phyloP scores from a whole-genome alignment of 1,284 basidiomycete genomes.

The Pseudozyma sp. region DNA sequence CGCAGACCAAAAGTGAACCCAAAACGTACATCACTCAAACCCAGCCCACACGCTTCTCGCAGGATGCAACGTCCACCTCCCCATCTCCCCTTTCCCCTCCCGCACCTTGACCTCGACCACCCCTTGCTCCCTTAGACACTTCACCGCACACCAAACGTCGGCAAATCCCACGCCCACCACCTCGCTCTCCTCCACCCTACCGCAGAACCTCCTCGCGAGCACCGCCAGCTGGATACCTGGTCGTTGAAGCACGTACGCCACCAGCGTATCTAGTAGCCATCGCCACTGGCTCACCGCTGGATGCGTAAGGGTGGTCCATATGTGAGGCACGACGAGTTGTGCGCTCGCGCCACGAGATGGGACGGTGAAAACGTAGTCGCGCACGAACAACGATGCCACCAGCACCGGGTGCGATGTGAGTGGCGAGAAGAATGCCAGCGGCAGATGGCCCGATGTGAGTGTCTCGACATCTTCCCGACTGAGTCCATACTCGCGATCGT shows the following conservation, averaged over 20 bases:
- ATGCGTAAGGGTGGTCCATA: slow-evolving; percentile 27
- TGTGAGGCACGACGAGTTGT: slow-evolving; percentile 13
- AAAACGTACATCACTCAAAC: neutral
- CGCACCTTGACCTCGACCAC: slow-evolving; percentile 5
- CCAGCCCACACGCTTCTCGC: slow-evolving; percentile 19
- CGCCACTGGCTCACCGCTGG: slow-evolving; percentile 9
- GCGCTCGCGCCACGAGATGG: neutral
- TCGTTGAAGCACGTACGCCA: slow-evolving; percentile 5
- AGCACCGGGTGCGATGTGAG: slow-evolving; percentile 1
- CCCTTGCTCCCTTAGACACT: neutral
- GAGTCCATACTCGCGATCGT: neutral
- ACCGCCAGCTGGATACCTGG: slow-evolving; percentile 17
- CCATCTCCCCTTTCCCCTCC: neutral
- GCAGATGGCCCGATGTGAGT: slow-evolving; percentile 5
- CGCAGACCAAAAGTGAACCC: neutral
- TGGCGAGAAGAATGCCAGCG: slow-evolving; percentile 29
- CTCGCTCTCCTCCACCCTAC: neutral
- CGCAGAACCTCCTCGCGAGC: slow-evolving; percentile 15
- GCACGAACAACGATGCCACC: slow-evolving; percentile 11
- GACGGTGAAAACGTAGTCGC: slow-evolving; percentile 6
- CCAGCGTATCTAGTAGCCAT: slow-evolving; percentile 11
- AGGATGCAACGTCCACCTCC: slow-evolving; percentile 17
- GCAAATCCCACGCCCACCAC: slow-evolving; percentile 14
- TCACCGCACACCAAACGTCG: slow-evolving; percentile 14
- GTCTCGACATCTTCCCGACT: neutral